Evolutionary conservation across 768 basidiomycete genomes (phyloP).

Genomic region (Pisolithus albus): DNA sequence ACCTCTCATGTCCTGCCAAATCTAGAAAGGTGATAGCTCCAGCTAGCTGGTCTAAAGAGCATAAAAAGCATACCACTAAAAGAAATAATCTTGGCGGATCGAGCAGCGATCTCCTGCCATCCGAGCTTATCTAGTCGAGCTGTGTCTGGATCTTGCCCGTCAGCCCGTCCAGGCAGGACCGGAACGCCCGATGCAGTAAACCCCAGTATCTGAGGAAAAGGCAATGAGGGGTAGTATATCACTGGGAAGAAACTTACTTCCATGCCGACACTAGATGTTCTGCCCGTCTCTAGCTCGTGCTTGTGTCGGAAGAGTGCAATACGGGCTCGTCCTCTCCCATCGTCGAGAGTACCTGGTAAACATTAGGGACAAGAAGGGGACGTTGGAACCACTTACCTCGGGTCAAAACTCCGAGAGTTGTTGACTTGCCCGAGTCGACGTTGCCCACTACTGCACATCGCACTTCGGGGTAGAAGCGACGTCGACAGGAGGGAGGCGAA

Average conservation of each 20-base stretch:
- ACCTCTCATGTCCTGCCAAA: constrained; percentile 92
- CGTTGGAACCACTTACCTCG: constrained; percentile 47
- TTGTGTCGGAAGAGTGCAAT: constrained; percentile 93
- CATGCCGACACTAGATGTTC: constrained; percentile 95
- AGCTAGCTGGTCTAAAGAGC: background rate
- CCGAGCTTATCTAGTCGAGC: constrained; percentile 80
- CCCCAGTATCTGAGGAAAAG: constrained; percentile 64
- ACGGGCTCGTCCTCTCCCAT: constrained; percentile 75
- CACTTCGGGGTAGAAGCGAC: constrained; percentile 79
- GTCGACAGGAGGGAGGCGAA: constrained; percentile 70
- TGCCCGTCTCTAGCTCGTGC: constrained; percentile 92
- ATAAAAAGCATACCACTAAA: constrained; percentile 56
- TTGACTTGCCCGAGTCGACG: constrained; percentile 90
- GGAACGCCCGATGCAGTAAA: constrained; percentile 73
- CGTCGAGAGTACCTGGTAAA: constrained; percentile 61
- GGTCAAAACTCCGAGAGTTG: constrained; percentile 92
- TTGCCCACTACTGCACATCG: constrained; percentile 96
- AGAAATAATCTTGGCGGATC: constrained; percentile 87
- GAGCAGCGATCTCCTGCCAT: constrained; percentile 92
- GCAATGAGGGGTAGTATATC: background rate
- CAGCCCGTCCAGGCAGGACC: constrained; percentile 62
- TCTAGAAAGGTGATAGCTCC: constrained; percentile 41
- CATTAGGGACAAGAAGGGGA: constrained; percentile 10
- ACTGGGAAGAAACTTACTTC: constrained; percentile 53
- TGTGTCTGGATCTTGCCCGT: constrained; percentile 53